These are phyloP conservation scores for Euphorbia celastroides DNA, from an alignment of 441 rosid species.

Conservation along the genomic window DNA sequence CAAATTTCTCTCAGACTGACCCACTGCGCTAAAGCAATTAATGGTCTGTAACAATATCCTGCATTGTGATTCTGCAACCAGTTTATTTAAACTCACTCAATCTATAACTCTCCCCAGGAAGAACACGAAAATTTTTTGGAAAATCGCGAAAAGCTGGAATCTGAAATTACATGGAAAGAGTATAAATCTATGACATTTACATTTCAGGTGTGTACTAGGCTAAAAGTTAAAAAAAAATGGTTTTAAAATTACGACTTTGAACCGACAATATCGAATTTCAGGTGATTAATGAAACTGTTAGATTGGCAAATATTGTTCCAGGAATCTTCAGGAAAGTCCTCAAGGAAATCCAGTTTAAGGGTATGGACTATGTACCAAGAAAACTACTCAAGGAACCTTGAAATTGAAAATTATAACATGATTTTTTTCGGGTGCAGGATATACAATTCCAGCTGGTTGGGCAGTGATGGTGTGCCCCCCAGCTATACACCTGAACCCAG, in stretches of 20 bases:
- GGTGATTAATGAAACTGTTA: constrained; percentile 86
- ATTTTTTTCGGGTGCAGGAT: constrained; percentile 42
- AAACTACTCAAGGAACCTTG: background rate
- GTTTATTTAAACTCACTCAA: constrained; percentile 10
- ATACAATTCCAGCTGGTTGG: constrained; percentile 96
- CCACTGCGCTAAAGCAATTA: constrained; percentile 57
- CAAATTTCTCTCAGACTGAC: constrained; percentile 71
- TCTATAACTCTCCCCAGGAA: constrained; percentile 43
- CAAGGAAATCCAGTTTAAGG: constrained; percentile 63
- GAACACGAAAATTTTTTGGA: constrained; percentile 70
- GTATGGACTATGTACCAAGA: constrained; percentile 26
- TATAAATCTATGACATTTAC: constrained; percentile 95
- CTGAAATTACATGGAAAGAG: constrained; percentile 83
- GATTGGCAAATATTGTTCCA: constrained; percentile 93
- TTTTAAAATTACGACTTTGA: background rate
- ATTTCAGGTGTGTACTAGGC: constrained; percentile 52
- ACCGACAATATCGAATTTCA: constrained; percentile 32
- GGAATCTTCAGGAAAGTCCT: constrained; percentile 88
- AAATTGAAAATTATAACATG: constrained; percentile 1
- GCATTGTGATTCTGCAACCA: background rate
- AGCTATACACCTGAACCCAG: constrained; percentile 84
- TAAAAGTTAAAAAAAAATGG: background rate
- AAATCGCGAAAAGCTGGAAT: constrained; percentile 41
- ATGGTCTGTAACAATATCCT: constrained; percentile 41
- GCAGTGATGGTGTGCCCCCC: constrained; percentile 98